Evolutionary conservation across 768 basidiomycete species (phyloP).

Genomic region (Leccinellum rugosiceps): DNA sequence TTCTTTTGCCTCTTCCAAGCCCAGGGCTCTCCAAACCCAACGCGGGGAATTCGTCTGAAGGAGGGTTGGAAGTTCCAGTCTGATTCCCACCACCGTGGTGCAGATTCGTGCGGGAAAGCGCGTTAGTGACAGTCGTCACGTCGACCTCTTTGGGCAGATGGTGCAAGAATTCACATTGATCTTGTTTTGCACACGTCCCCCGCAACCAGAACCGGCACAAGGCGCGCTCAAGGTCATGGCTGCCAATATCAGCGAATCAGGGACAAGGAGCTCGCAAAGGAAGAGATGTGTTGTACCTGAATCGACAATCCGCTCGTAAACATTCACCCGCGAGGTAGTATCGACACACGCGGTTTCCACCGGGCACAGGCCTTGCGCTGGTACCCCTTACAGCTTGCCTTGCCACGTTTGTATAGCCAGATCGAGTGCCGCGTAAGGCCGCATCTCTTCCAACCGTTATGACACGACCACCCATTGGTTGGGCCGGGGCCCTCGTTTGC

Average conservation of each 20-base stretch:
- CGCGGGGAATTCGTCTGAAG: conserved; percentile 67
- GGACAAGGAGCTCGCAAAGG: background rate
- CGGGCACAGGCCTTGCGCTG: conserved; percentile 36
- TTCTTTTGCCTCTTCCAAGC: conserved; percentile 40
- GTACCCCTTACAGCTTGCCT: conserved; percentile 24
- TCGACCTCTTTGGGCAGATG: conserved; percentile 87
- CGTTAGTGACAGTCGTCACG: conserved; percentile 61
- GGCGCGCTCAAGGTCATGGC: conserved; percentile 93
- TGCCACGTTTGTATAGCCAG: conserved; percentile 29
- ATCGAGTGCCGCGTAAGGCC: conserved; percentile 41
- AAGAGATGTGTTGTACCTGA: conserved; percentile 63
- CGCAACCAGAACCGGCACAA: conserved; percentile 97
- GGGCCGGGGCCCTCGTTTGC: conserved; percentile 53
- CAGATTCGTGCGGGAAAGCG: conserved; percentile 64
- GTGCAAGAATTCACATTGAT: conserved; percentile 94
- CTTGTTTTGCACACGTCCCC: conserved; percentile 95
- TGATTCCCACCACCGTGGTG: conserved; percentile 40
- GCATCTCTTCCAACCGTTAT: conserved; percentile 61
- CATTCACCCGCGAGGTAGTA: conserved; percentile 98
- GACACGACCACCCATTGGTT: conserved; percentile 65
- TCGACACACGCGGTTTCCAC: conserved; percentile 78
- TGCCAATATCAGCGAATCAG: conserved; percentile 32
- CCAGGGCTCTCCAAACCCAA: conserved; percentile 46
- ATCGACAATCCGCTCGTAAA: conserved; percentile 92
- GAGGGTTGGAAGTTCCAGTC: conserved; percentile 30